These are phyloP conservation scores for Globisporangium camurandrum DNA, from an alignment of 352 stramenopile genomes.

Conservation along the genomic window DNA sequence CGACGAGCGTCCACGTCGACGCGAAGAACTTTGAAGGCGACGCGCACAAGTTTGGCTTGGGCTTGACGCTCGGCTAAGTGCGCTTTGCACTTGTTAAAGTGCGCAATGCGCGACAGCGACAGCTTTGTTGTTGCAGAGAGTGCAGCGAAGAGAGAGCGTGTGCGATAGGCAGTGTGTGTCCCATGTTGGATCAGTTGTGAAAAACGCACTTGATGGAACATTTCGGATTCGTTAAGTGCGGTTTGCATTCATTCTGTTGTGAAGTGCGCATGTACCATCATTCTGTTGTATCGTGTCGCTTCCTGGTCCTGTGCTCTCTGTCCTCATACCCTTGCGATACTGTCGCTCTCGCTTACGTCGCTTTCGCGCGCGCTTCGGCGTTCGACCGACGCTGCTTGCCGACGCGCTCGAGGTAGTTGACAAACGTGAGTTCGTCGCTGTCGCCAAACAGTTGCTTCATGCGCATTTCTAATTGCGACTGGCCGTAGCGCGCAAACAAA, in stretches of 20 bases:
- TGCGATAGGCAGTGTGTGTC: too few species aligned
- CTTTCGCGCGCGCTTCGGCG: constrained; percentile 40
- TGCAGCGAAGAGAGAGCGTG: too few species aligned
- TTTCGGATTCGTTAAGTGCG: too few species aligned
- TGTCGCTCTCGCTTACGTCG: constrained; percentile 7
- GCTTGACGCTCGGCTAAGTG: constrained; percentile 83
- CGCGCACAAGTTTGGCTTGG: constrained; percentile 87
- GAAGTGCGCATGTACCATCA: neutral
- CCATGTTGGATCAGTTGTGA: too few species aligned
- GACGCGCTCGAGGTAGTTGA: constrained; percentile 73
- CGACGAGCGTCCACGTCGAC: constrained; percentile 81
- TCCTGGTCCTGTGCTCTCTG: too few species aligned
- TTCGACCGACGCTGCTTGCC: constrained; percentile 66
- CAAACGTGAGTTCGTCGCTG: constrained; percentile 72
- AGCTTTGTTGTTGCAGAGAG: neutral
- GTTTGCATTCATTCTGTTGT: too few species aligned
- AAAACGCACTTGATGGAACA: too few species aligned
- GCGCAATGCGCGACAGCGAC: neutral
- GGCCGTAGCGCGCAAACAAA: constrained; percentile 90
- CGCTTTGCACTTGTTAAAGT: neutral
- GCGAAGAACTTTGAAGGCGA: constrained; percentile 90
- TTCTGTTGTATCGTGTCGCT: too few species aligned
- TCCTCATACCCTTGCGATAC: neutral
- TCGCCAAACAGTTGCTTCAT: constrained; percentile 91
- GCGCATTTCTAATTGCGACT: constrained; percentile 84